phyloP scores from a whole-genome alignment of 163 green algal genomes.

The Trebouxiophyceae sp. region DNA sequence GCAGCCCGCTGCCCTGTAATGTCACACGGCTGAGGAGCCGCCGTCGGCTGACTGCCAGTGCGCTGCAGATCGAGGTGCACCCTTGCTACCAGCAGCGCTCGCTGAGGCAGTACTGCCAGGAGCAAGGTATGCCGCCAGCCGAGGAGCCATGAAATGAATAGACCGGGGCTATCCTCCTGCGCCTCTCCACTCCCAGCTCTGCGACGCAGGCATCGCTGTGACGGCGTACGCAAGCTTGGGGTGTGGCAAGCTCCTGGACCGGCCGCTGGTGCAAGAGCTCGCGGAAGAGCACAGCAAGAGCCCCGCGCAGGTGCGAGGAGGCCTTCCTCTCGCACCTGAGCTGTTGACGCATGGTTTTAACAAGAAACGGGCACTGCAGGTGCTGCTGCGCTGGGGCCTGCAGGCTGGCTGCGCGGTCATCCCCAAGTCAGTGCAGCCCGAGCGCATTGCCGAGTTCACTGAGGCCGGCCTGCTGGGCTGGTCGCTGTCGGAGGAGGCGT shows the following conservation, averaged over 20 bases:
- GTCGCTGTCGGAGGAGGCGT: conserved; percentile 12
- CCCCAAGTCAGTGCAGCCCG: conserved; percentile 48
- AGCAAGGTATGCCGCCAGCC: not conserved
- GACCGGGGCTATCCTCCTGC: not conserved
- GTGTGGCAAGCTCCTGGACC: conserved; percentile 33
- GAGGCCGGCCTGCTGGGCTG: conserved; percentile 23
- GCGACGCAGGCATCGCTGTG: conserved; percentile 14
- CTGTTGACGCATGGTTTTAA: not conserved
- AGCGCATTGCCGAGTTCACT: conserved; percentile 30
- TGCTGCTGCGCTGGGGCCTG: conserved; percentile 56
- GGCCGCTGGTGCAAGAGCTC: conserved; percentile 19
- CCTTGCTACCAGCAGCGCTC: conserved; percentile 33
- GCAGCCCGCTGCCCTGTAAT: not conserved
- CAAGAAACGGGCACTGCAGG: conserved; percentile 11
- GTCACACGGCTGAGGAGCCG: not conserved
- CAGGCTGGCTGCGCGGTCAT: conserved; percentile 59
- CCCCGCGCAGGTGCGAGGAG: conserved; percentile 30
- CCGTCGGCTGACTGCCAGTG: not conserved
- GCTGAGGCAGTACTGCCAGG: conserved; percentile 29
- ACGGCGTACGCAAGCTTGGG: conserved; percentile 39
- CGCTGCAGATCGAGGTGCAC: conserved; percentile 52
- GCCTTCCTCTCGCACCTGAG: not conserved
- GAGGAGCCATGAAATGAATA: not conserved
- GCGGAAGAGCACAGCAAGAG: conserved; percentile 16
- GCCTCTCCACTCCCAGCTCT: not conserved